These are phyloP conservation scores for Candida tibetensis DNA, from an alignment of 805 yeast genomes.

Conservation along the genomic window DNA sequence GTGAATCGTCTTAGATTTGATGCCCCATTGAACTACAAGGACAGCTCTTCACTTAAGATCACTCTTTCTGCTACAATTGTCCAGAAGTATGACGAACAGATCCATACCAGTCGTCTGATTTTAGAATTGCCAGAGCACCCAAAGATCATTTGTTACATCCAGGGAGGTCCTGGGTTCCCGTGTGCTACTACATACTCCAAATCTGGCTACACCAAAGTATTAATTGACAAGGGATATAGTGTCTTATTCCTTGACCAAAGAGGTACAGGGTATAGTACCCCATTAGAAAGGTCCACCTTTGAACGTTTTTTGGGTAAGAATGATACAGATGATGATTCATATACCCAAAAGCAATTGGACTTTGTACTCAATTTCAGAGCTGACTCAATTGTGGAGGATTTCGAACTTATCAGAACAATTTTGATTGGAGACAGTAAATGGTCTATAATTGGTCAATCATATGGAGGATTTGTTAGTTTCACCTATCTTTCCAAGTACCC, in stretches of 20 bases:
- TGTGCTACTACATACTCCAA: slow-evolving; percentile 38
- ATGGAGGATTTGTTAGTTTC: slow-evolving; percentile 52
- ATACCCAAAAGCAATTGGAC: slow-evolving; percentile 28
- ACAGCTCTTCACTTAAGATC: slow-evolving; percentile 1
- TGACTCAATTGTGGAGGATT: slow-evolving; percentile 50
- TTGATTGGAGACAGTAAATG: slow-evolving; percentile 41
- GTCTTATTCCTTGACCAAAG: slow-evolving; percentile 53
- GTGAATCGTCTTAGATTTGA: slow-evolving; percentile 21
- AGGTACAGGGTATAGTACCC: slow-evolving; percentile 57
- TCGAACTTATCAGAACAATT: slow-evolving; percentile 42
- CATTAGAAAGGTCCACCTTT: slow-evolving; percentile 37
- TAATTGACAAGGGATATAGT: slow-evolving; percentile 42
- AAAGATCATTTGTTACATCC: slow-evolving; percentile 42
- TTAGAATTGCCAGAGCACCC: slow-evolving; percentile 25
- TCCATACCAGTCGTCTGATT: slow-evolving; percentile 13
- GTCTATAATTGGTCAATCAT: slow-evolving; percentile 55
- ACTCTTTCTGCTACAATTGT: slow-evolving; percentile 32
- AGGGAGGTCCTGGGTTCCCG: slow-evolving; percentile 58
- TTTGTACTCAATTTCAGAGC: slow-evolving; percentile 49
- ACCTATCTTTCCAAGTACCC: slow-evolving; percentile 50
- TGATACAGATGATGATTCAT: slow-evolving; percentile 11
- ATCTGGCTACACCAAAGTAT: slow-evolving; percentile 34
- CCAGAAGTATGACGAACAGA: slow-evolving; percentile 24
- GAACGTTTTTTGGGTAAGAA: slow-evolving; percentile 12
- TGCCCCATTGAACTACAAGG: slow-evolving; percentile 19